Base-by-base conservation (phyloP, 345 rosid genomes). In the Citrus maxima region DNA sequence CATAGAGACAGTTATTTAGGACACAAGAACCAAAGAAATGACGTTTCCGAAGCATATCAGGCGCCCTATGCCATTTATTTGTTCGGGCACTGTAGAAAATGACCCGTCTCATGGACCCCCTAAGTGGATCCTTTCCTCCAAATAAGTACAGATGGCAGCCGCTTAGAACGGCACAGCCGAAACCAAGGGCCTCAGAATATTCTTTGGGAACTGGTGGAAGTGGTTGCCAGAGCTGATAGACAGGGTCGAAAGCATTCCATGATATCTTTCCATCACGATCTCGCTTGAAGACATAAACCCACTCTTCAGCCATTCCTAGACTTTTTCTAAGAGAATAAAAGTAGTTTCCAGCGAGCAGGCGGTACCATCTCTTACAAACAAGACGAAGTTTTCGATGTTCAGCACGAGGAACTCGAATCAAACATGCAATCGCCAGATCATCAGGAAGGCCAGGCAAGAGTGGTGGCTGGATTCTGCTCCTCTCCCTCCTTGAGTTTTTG, bases 161-260 rank as follows among this genome's bases (percentile, higher is more conserved):
- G 40, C 98, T 91, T 42, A 95, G 88, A 75, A 95, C 98, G 78
- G 98, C 99, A 73, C 99, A 95, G 70, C 99, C 99, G 73, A 95
- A 95, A 80, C 99, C 99, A 72, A 94, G 87, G 64, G 95, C 97
- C 79, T 88, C 99, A 4, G 99, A 89, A 79, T 95, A 95, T 58
- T 93, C 98, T 49, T 89, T 89, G 0, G 99, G 99, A 79, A 95
- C 95, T 1, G 98, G 99, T 42, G 99, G 97, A 77, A 95, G 98
- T 22, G 98, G 99, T 83, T 93, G 99, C 91, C 96, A 91, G 6
- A 90, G 85, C 82, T 95, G 98, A 81, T 85, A 85, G 65, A 82
- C 80, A 3, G 98, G 98, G 79, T 95, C 98, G 75, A 92, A 95
- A 1, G 95, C 92, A 84, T 91, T 93, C 98, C 98, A 95, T 2